Base-by-base conservation (phyloP, 805 yeast genomes). In the Brettanomyces bruxellensis region DNA sequence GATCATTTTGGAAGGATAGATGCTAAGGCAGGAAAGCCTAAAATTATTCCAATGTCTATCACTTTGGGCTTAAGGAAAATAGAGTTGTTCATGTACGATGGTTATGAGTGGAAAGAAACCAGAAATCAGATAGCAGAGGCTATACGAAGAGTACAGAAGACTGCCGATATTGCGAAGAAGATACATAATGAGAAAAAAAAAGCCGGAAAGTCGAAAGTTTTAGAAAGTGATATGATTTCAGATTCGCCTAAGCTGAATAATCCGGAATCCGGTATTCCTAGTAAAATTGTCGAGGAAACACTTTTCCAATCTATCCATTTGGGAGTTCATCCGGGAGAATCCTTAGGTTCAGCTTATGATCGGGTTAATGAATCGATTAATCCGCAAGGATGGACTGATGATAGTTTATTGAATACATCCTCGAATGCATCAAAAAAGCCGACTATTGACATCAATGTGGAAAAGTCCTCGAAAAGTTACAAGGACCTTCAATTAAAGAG, bases 31-130 rank as follows among this genome's bases (percentile, higher is more conserved):
- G 28, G 32, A 5, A 25, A 38, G 4, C 41, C 41, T 5, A 45
- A 45, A 5, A 47, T 57, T 1, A 54, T 56, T 22, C 72, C 72
- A 9, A 34, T 68, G 47, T 45, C 53, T 1, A 38, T 69, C 1
- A 51, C 55, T 23, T 40, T 73, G 1, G 66, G 67, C 40, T 56
- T 73, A 4, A 59, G 71, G 2, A 71, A 71, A 42, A 62, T 69
- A 0, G 58, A 55, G 1, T 55, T 84, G 2, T 75, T 70, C 44
- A 64, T 91, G 18, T 81, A 76, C 60, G 99, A 93, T 66, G 99
- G 99, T 0, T 93, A 82, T 58, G 98, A 93, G 55, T 89, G 97
- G 95, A 75, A 75, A 46, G 76, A 78, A 39, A 88, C 98, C 0
- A 72, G 95, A 47, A 70, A 69, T 24, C 70, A 81, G 0, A 81